A percentile compares a stretch with the other conserved stretches of the same genome.
phyloP scores from a whole-genome alignment of 176 grass and related monocot genomes.

The Hordeum marinum region DNA sequence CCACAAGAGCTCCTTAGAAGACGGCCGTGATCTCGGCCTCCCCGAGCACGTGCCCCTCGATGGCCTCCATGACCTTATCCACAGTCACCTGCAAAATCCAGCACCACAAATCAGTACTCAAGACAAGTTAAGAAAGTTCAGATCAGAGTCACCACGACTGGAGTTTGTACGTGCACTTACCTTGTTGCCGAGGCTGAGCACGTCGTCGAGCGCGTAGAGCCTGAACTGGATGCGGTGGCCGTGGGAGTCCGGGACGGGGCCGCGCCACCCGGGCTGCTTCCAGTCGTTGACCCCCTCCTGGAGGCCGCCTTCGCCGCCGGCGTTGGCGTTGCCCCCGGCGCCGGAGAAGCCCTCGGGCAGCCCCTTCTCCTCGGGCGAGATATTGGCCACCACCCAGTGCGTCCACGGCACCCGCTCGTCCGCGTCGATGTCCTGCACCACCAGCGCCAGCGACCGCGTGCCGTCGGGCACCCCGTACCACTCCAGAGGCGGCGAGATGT shows the following conservation, averaged over 20 bases:
- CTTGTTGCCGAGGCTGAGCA: slow-evolving; percentile 68
- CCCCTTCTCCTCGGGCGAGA: slow-evolving; percentile 44
- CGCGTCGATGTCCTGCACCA: slow-evolving; percentile 69
- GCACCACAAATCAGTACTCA: not conserved
- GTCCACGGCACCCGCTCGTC: slow-evolving; percentile 70
- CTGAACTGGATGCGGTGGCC: slow-evolving; percentile 72
- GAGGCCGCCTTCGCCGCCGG: slow-evolving; percentile 20
- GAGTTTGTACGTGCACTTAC: not conserved
- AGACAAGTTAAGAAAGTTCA: not conserved
- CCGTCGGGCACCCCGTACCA: slow-evolving; percentile 94
- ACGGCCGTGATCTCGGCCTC: slow-evolving; percentile 67
- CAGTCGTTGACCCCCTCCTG: slow-evolving; percentile 91
- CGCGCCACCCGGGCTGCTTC: slow-evolving; percentile 78
- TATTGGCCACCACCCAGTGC: slow-evolving; percentile 90
- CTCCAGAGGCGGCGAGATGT: slow-evolving; percentile 82
- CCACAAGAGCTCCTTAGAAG: slow-evolving; percentile 21
- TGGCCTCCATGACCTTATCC: slow-evolving; percentile 70
- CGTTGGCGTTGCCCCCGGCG: slow-evolving; percentile 8
- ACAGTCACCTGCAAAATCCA: slow-evolving; percentile 45
- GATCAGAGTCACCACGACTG: not conserved
- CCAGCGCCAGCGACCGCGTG: slow-evolving; percentile 54
- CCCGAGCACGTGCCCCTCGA: slow-evolving; percentile 60
- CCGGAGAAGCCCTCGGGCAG: slow-evolving; percentile 76
- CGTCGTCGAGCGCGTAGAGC: slow-evolving; percentile 79
- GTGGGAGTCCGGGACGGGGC: slow-evolving; percentile 40